Percentiles rank a stretch among this genome's conserved stretches.
Evolutionary conservation across 495 filamentous ascomycete species (phyloP).

Genomic region (Talaromyces proteolyticus): DNA sequence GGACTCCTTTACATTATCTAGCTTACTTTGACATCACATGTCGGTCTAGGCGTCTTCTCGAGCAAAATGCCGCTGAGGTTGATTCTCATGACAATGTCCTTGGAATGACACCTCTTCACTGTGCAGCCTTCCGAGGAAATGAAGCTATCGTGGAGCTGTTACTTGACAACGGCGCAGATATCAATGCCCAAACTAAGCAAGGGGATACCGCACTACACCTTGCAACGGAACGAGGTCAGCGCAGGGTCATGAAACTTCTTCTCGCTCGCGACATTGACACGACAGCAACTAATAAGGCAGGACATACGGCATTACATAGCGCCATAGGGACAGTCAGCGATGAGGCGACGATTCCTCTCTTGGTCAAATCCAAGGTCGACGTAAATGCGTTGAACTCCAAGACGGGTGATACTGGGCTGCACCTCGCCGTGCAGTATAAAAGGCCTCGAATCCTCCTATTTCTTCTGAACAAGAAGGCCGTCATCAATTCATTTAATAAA

Average conservation of each 20-base stretch:
- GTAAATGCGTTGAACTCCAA: conserved; percentile 20
- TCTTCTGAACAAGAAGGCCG: conserved; percentile 23
- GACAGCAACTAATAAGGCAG: conserved; percentile 11
- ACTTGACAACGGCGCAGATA: conserved; percentile 19
- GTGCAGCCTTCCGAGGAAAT: conserved; percentile 29
- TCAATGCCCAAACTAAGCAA: conserved; percentile 13
- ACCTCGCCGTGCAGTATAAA: conserved; percentile 19
- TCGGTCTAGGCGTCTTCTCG: conserved; percentile 20
- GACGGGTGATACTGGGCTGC: conserved; percentile 26
- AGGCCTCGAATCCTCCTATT: conserved; percentile 23
- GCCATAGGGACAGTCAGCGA: conserved; percentile 24
- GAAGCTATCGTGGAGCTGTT: conserved; percentile 33
- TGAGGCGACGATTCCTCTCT: conserved; percentile 21
- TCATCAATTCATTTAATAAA: conserved; percentile 14
- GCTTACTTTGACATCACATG: conserved; percentile 20
- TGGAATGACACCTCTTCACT: conserved; percentile 22
- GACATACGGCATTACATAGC: conserved; percentile 16
- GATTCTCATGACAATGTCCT: conserved; percentile 18
- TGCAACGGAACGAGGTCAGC: conserved; percentile 19
- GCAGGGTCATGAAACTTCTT: conserved; percentile 21
- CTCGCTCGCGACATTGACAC: conserved; percentile 14
- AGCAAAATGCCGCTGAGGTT: conserved; percentile 16
- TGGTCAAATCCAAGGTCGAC: conserved; percentile 18
- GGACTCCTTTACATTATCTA: conserved; percentile 24
- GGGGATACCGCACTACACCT: conserved; percentile 26